Conservation (phyloP, 352 stramenopile genomes). For the Phytophthora cryptogea region DNA sequence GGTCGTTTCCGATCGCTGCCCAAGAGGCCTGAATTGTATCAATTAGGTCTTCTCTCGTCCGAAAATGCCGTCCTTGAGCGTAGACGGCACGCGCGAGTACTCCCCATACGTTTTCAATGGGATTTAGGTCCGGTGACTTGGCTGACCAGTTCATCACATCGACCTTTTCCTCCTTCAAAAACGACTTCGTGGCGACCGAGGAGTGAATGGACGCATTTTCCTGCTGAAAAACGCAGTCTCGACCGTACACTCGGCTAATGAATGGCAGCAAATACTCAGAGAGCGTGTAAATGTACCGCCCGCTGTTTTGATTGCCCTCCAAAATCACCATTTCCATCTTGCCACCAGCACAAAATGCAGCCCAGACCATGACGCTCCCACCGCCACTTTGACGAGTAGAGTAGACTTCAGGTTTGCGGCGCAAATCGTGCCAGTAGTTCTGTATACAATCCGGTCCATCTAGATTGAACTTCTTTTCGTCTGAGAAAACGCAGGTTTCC, state of each 20-base stretch:
- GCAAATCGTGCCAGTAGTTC: slow-evolving; percentile 26
- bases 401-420: slow-evolving; percentile 12
- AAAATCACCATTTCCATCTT: slow-evolving; percentile 4
- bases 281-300: slow-evolving; percentile 21
- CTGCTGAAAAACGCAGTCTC: slow-evolving; percentile 18
- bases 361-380: background rate
- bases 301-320: slow-evolving; percentile 13
- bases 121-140: slow-evolving; percentile 24
- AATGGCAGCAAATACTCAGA: slow-evolving; percentile 18
- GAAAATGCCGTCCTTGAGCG: slow-evolving; percentile 16
- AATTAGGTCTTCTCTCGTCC: slow-evolving; percentile 7
- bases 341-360: background rate
- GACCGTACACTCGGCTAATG: background rate
- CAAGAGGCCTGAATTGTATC: slow-evolving; percentile 9
- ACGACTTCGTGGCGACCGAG: slow-evolving; percentile 1
- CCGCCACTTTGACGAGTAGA: slow-evolving; percentile 18
- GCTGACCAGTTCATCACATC: slow-evolving; percentile 13
- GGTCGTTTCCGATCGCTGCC: slow-evolving; percentile 1
- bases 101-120: slow-evolving; percentile 28
- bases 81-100: slow-evolving; percentile 18
- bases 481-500: slow-evolving; percentile 13
- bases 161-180: slow-evolving; percentile 16
- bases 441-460: slow-evolving; percentile 20
- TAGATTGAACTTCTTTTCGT: slow-evolving; percentile 36
- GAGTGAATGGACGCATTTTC: slow-evolving; percentile 29